phyloP scores from a whole-genome alignment of 1,139 yeast genomes.

The Kluyveromyces sp. region DNA sequence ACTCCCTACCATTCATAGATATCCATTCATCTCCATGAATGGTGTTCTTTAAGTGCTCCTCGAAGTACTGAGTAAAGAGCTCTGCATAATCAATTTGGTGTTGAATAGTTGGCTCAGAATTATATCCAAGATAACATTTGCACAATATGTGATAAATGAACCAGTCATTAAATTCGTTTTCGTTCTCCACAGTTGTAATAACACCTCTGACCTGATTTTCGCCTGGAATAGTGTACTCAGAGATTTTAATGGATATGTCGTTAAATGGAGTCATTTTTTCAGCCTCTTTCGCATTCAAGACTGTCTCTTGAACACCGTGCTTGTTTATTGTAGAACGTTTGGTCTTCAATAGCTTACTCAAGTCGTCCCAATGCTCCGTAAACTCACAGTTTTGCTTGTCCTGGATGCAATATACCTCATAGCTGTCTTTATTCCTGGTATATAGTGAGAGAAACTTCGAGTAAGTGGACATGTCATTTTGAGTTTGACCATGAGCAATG shows the following conservation, averaged over 20 bases:
- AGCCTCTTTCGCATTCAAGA: conserved; percentile 16
- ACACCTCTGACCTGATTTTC: conserved; percentile 34
- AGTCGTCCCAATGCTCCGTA: conserved; percentile 25
- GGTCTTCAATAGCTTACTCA: conserved; percentile 10
- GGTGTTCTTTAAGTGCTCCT: conserved; percentile 41
- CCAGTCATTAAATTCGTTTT: conserved; percentile 34
- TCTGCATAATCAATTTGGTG: conserved; percentile 22
- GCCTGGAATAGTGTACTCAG: conserved; percentile 26
- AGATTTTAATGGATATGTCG: conserved; percentile 23
- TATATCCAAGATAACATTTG: conserved; percentile 27
- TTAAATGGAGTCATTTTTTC: conserved; percentile 18
- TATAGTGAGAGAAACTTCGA: conserved; percentile 34
- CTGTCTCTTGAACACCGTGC: conserved; percentile 19
- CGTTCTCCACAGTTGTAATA: conserved; percentile 28
- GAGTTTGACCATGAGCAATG: conserved; percentile 9
- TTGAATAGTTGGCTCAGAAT: conserved; percentile 17
- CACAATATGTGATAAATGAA: conserved; percentile 32
- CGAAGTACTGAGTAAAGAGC: conserved; percentile 37
- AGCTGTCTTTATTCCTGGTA: conserved; percentile 24
- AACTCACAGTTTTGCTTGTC: conserved; percentile 30
- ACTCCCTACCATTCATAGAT: conserved; percentile 35
- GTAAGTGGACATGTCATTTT: conserved; percentile 32
- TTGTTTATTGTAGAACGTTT: conserved; percentile 8
- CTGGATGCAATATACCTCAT: conserved; percentile 21
- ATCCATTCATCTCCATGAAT: conserved; percentile 45